Base-by-base conservation (phyloP, 2,329 filamentous ascomycete species). In the Dryadomyces quercus-mongolicae region DNA sequence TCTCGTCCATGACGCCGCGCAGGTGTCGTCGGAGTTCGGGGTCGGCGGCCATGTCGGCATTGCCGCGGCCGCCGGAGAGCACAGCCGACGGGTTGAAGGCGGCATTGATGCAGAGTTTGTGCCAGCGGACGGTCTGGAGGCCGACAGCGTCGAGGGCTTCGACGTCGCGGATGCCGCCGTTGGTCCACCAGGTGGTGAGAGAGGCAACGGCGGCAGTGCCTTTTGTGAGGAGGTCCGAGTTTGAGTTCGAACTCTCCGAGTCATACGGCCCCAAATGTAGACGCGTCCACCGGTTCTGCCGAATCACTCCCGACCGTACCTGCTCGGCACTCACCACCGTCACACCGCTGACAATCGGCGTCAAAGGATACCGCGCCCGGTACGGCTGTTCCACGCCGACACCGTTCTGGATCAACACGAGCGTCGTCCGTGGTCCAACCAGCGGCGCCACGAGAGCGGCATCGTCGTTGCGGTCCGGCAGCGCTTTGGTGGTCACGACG, bases 51-150 rank as follows among this genome's bases (percentile, higher is more conserved):
- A 88, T 86, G 57, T 78, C 76, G 48, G 80, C 76, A 63, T 88
- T 88, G 53, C 80, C 76, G 2, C 75, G 70, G 1, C 83, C 82
- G 13, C 82, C 81, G 1, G 77, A 79, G 0, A 88, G 73, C 8
- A 88, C 83, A 2, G 84, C 81, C 1, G 80, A 83, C 0, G 85
- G 84, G 68, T 88, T 88, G 76, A 88, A 85, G 52, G 82, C 80
- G 0, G 84, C 82, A 66, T 88, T 88, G 71, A 88, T 87, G 61
- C 82, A 84, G 58, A 88, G 78, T 67, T 88, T 88, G 67, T 88
- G 84, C 85, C 85, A 88, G 22, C 85, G 74, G 18, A 88, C 78
- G 45, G 81, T 76, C 67, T 88, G 85, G 48, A 88, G 71, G 56
- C 81, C 83, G 36, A 81, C 70, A 65, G 86, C 82, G 49, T 78